These are phyloP conservation scores for Closterium sp. DNA, from an alignment of 139 green algal species.

Conservation along the genomic window DNA sequence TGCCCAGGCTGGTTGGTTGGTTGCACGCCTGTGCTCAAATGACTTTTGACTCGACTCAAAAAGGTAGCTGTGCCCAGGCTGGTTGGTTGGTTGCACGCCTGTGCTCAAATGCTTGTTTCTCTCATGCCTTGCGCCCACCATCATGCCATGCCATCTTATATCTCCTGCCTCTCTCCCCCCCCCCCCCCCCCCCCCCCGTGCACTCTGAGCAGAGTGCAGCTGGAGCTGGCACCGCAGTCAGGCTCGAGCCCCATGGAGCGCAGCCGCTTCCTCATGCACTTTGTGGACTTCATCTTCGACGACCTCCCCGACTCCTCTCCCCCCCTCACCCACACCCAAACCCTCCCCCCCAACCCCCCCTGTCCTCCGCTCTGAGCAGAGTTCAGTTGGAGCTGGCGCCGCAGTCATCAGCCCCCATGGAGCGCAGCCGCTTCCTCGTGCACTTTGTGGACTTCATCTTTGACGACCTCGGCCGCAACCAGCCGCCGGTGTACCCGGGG, in stretches of 20 bases:
- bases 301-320: too few relatives aligned
- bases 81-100: too few relatives aligned
- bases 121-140: too few relatives aligned
- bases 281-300: slow-evolving; percentile 45
- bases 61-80: too few relatives aligned
- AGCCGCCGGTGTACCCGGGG: slow-evolving; percentile 37
- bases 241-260: background rate
- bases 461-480: slow-evolving; percentile 29
- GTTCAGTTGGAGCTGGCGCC: slow-evolving; percentile 30
- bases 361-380: background rate
- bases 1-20: too few relatives aligned
- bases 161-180: slow-evolving; percentile 10
- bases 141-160: too few relatives aligned
- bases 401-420: background rate
- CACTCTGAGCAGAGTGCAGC: slow-evolving; percentile 23
- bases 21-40: too few relatives aligned
- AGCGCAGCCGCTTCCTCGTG: slow-evolving; percentile 38
- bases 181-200: too few relatives aligned
- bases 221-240: background rate
- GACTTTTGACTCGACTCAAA: too few relatives aligned
- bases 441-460: slow-evolving; percentile 52
- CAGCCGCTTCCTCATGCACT: slow-evolving; percentile 45
- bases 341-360: too few relatives aligned
- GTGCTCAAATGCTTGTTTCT: too few relatives aligned
- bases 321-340: too few relatives aligned